These are phyloP conservation scores for Chenopodium album DNA, from an alignment of 148 eudicot genomes.

Conservation along the genomic window DNA sequence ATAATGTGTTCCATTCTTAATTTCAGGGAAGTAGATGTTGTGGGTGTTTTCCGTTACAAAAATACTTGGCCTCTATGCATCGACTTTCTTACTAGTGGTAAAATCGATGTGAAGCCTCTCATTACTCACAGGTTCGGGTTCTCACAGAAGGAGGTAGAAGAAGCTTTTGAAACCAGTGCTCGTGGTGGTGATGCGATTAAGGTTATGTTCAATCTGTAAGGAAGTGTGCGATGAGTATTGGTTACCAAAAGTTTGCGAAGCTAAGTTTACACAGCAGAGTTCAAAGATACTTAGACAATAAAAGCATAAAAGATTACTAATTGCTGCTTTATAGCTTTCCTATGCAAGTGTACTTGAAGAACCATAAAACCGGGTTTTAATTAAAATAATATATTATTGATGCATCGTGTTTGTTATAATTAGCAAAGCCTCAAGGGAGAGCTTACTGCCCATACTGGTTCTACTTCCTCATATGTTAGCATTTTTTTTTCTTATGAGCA, in stretches of 20 bases:
- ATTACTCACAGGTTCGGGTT: conserved; percentile 86
- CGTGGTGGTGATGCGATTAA: conserved; percentile 80
- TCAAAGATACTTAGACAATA: not conserved
- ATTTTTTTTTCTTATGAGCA: not conserved
- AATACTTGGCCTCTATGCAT: conserved; percentile 92
- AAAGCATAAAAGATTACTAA: not conserved
- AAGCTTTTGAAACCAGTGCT: conserved; percentile 85
- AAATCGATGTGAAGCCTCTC: conserved; percentile 85
- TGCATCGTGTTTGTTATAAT: not conserved
- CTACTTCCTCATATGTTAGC: not conserved
- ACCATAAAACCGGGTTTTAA: not conserved
- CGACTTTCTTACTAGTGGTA: conserved; percentile 73
- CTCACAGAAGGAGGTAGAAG: conserved; percentile 80
- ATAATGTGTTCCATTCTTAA: not conserved
- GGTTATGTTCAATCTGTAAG: conserved; percentile 80
- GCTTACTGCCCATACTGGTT: not conserved
- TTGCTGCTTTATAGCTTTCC: not conserved
- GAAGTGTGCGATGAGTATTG: not conserved
- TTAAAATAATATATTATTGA: too few relatives aligned
- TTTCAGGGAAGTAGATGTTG: conserved; percentile 76
- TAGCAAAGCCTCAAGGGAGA: not conserved
- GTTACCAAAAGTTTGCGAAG: not conserved
- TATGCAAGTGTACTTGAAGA: not conserved
- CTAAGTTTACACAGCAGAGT: not conserved
- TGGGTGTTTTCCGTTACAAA: conserved; percentile 85